Percentiles rank a stretch among this genome's conserved stretches.
Evolutionary conservation across 176 grass and related monocot genomes (phyloP).

Genomic region (Carex parvula): DNA sequence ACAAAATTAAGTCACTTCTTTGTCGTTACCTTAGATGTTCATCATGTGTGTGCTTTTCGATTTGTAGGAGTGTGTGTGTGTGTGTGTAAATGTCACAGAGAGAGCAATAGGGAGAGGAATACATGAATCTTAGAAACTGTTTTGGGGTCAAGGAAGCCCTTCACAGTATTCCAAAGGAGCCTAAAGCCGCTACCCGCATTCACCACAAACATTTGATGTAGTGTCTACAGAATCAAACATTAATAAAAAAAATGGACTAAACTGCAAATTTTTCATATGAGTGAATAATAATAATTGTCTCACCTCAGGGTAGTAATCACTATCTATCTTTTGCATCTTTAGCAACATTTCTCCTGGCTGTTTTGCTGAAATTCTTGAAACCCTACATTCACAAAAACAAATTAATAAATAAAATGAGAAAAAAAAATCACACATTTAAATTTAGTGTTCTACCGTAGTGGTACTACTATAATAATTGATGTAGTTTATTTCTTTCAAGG

Average conservation of each 20-base stretch:
- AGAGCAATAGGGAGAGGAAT: neutral
- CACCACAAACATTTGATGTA: constrained; percentile 97
- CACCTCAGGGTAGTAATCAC: constrained; percentile 96
- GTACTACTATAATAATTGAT: neutral
- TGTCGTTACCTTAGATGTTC: neutral
- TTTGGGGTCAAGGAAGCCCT: constrained; percentile 95
- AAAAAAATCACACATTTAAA: neutral
- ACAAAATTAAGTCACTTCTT: neutral
- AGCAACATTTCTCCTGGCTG: constrained; percentile 76
- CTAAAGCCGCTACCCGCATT: constrained; percentile 91
- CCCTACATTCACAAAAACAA: constrained; percentile 41
- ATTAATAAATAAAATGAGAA: neutral
- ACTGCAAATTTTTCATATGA: neutral
- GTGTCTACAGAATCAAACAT: constrained; percentile 35
- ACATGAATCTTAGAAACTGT: constrained; percentile 95
- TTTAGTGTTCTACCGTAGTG: neutral
- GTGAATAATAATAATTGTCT: neutral
- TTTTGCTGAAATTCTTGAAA: constrained; percentile 88
- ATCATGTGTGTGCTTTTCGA: neutral
- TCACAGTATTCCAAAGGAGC: constrained; percentile 92
- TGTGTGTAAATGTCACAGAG: constrained; percentile 2
- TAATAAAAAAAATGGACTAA: neutral
- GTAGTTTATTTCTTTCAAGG: neutral
- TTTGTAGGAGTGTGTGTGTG: neutral
- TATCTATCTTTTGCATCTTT: constrained; percentile 89